Base-by-base conservation (phyloP, 225 moss, liverwort and hornwort species). In the Takakia lepidozioides region DNA sequence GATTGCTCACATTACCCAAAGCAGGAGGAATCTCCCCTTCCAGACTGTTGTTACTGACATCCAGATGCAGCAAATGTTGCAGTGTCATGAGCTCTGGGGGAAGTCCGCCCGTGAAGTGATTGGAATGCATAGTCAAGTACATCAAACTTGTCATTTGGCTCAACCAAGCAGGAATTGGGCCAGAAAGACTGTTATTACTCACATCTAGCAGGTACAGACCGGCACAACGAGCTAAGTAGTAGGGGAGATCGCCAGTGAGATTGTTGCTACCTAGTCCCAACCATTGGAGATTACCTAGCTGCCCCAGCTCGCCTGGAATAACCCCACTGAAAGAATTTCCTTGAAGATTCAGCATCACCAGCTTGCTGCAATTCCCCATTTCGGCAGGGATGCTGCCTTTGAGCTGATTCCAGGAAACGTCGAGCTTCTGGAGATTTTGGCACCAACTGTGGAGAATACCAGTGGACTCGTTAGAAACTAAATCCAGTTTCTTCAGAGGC, bases 261-360 rank as follows among this genome's bases (percentile, higher is more conserved):
- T 9, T 1, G 27, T 81, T 88, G 5, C 29, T 72, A 39, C 41
- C 74, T 27, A 88, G 60, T 5, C 75, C 81, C 49, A 88, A 61
- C 20, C 59, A 70, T 43, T 63, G 53, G 1, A 88, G 56, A 2
- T 55, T 45, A 24, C 37, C 29, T 17, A 84, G 45, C 5, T 58
- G 37, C 9, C 78, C 81, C 41, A 84, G 56, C 27, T 73, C 75
- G 1, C 42, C 24, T 20, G 84, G 88, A 29, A 88, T 62, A 9
- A 28, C 19, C 24, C 75, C 75, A 19, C 6, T 18, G 19, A 84
- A 22, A 8, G 0, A 1, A 20, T 81, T 84, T 20, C 37, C 8
- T 35, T 58, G 56, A 17, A 86, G 17, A 43, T 78, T 73, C 23
- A 82, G 37, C 42, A 54, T 50, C 10, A 32, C 38, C 15, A 82